Base-by-base conservation (phyloP, 768 basidiomycete genomes). In the Serendipita sp. region DNA sequence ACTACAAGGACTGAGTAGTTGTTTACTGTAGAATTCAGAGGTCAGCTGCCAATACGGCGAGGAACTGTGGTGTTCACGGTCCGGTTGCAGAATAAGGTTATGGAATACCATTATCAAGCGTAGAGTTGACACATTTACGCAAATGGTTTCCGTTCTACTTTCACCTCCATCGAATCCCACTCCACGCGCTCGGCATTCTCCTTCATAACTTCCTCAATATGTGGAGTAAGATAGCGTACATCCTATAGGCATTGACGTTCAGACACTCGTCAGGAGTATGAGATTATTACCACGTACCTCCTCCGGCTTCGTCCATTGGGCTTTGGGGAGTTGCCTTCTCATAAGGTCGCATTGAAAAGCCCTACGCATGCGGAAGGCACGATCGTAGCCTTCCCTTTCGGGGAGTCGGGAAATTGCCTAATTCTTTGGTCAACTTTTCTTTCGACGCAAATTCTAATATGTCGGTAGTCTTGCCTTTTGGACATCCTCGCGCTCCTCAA, bases 321-420 rank as follows among this genome's bases (percentile, higher is more conserved):
- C 85, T 74, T 89, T 87, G 66, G 91, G 82, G 16, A 98, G 81
- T 32, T 83, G 79, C 60, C 82, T 79, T 75, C 97, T 94, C 53
- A 89, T 75, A 65, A 92, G 80, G 65, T 86, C 86, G 64, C 83
- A 79, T 64, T 95, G 92, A 38, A 83, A 82, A 30, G 89, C 87
- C n/a, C 84, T 76, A 73, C 92, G 90, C 74, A 94, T 77, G 67
- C 96, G 89, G 82, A 78, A 96, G 65, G 84, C 83, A 67, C 96
- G 90, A 80, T 96, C 94, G 75, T 93, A 97, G 38, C 78, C 72
- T 77, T 97, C 85, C 56, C 82, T 80, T 37, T 82, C 79, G 53
- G 89, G 84, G 72, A 99, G 78, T 71, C 95, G 92, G 48, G 72
- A 73, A 68, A 99, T 75, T 41, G 95, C 95, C 94, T 97, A 70